Evolutionary conservation across 768 basidiomycete species (phyloP).

Genomic region (Tylopilus subfusipes): DNA sequence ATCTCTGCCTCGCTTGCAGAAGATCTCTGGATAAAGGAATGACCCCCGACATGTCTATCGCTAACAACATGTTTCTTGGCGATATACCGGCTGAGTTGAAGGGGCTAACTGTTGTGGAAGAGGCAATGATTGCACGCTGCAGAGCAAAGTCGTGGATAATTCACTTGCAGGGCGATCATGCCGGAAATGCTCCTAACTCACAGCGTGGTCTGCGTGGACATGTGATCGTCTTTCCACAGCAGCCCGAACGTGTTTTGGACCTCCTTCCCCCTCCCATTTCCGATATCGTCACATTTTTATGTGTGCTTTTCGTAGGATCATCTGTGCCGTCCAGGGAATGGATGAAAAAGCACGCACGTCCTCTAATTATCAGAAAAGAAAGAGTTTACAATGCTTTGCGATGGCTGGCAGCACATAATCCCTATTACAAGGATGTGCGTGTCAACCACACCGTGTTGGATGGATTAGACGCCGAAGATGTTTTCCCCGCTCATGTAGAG

Average conservation of each 20-base stretch:
- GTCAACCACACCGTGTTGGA: background rate
- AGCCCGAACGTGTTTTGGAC: background rate
- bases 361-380: too few relatives aligned
- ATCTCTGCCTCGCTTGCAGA: too few relatives aligned
- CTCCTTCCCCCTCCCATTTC: background rate
- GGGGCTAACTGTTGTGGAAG: background rate
- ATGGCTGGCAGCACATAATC: background rate
- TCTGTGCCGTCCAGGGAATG: background rate
- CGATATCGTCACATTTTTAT: background rate
- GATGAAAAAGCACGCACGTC: too few relatives aligned
- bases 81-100: background rate
- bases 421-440: background rate
- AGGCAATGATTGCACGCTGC: background rate
- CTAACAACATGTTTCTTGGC: background rate
- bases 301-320: background rate
- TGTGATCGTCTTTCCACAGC: background rate
- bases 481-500: too few relatives aligned
- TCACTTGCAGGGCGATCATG: background rate
- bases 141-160: background rate
- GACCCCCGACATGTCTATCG: background rate
- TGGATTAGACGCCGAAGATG: background rate
- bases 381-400: too few relatives aligned
- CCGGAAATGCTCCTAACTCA: too few relatives aligned
- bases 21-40: too few relatives aligned
- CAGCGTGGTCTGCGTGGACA: background rate